Evolutionary conservation across 208 protist species (phyloP).

Genomic region (Leptomonas pyrrhocoris): DNA sequence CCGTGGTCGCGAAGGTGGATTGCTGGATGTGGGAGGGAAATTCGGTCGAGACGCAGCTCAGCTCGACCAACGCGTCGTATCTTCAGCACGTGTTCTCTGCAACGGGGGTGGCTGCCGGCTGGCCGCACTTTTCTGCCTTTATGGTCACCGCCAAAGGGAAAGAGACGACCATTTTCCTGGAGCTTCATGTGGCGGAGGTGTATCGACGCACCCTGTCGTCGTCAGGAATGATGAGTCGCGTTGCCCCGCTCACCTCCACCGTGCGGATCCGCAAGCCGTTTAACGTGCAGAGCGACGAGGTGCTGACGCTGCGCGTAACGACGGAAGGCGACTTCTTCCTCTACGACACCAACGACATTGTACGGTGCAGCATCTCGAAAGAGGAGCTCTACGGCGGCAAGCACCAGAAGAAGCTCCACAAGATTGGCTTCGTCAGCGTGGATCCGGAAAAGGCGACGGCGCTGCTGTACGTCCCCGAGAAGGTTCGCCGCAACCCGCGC

Average conservation of each 20-base stretch:
- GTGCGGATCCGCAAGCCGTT: conserved; percentile 64
- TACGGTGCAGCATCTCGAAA: conserved; percentile 65
- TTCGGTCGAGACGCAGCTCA: conserved; percentile 48
- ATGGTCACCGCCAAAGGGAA: conserved; percentile 60
- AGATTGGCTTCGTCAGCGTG: conserved; percentile 62
- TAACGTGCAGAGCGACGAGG: conserved; percentile 63
- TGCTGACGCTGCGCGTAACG: conserved; percentile 75
- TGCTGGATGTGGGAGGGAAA: conserved; percentile 70
- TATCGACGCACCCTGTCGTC: conserved; percentile 24
- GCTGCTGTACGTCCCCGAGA: conserved; percentile 48
- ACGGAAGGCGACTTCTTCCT: conserved; percentile 84
- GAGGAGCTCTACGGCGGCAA: conserved; percentile 45
- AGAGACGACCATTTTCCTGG: conserved; percentile 75
- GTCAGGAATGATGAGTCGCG: conserved; percentile 24
- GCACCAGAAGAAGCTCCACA: conserved; percentile 17
- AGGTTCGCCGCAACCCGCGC: conserved; percentile 31
- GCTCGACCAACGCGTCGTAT: conserved; percentile 39
- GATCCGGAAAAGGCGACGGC: conserved; percentile 55
- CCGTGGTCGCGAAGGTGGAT: conserved; percentile 32
- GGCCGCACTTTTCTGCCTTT: conserved; percentile 68
- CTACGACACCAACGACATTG: conserved; percentile 74
- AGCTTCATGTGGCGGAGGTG: conserved; percentile 61
- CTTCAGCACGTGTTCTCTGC: conserved; percentile 47
- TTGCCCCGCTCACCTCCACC: background rate
- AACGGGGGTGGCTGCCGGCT: conserved; percentile 30